Evolutionary conservation across 1,284 basidiomycete species (phyloP).

Genomic region (Pisolithus thermaeus): DNA sequence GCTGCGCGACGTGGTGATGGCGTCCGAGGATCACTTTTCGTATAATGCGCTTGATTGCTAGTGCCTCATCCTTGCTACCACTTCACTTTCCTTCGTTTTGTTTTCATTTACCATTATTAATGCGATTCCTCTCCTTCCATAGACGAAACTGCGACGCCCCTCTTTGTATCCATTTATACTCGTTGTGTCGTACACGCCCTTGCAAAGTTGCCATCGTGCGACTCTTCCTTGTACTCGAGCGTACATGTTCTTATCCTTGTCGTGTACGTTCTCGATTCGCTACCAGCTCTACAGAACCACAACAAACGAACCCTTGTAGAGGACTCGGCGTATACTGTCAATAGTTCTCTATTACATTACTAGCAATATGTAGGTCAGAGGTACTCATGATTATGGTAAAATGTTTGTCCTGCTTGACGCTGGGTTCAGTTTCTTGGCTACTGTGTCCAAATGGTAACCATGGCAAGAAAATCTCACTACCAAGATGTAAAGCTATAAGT

Average conservation of each 20-base stretch:
- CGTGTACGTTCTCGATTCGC: not conserved
- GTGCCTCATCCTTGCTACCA: not conserved
- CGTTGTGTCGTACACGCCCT: not conserved
- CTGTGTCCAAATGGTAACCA: too few species aligned
- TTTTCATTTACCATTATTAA: not conserved
- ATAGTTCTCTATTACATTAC: not conserved
- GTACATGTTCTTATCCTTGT: not conserved
- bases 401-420: too few species aligned
- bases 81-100: not conserved
- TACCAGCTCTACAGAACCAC: too few species aligned
- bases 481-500: too few species aligned
- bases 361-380: not conserved
- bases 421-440: too few species aligned
- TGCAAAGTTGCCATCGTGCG: not conserved
- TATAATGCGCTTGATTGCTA: constrained; percentile 9
- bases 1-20: constrained; percentile 54
- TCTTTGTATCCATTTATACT: not conserved
- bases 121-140: not conserved
- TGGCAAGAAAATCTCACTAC: too few species aligned
- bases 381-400: not conserved
- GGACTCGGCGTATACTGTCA: not conserved
- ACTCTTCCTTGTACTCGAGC: constrained; percentile 3
- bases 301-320: not conserved
- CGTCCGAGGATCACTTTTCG: constrained; percentile 40
- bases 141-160: constrained; percentile 12